Base-by-base conservation (phyloP, 2,329 filamentous ascomycete genomes). In the Hymenotorrendiella dingleyae region DNA sequence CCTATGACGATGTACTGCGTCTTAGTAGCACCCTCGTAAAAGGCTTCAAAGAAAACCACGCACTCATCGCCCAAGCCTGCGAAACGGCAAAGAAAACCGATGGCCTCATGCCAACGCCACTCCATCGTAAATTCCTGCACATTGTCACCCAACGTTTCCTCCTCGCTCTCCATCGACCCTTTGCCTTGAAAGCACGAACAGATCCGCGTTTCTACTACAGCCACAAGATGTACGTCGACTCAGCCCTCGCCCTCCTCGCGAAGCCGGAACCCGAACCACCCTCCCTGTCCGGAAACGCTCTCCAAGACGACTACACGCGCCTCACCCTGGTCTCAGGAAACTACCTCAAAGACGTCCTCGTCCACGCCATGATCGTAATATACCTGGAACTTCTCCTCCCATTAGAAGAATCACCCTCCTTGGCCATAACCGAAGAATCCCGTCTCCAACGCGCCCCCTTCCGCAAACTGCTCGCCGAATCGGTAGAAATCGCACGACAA, bases 81-180 rank as follows among this genome's bases (percentile, higher is more conserved):
- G 16, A 21, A 29, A 24, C 11, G n/a, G 24, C n/a, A 21, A 26
- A 9, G 28, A 36, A 24, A 28, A 33, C 40, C 47, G 22, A 14
- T 17, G 22, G 7, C 22, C 14, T 20, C 37, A 30, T 22, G 24
- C 43, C n/a, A 34, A n/a, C 36, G 6, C 26, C 30, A 2, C 14
- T 49, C n/a, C 36, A 71, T 29, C 58, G 65, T 2, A 75, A 75
- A 44, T 54, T 78, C 4, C 58, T 76, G 20, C 69, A 77, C 36
- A 69, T 72, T 29, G 61, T 74, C 0, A 62, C 74, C 4, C 71
- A 72, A 4, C 72, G 77, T 11, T 79, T 77, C 52, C 52, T 79
- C 2, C 66, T 80, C 11, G 65, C 69, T 1, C 61, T 82, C 0
- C 76, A 82, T 48, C 68, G 66, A 6, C 63, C 69, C 0, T 77